Percentiles rank a stretch among this genome's conserved stretches.
phyloP scores from a whole-genome alignment of 176 grass and related monocot genomes.

The Aechmea fasciata region DNA sequence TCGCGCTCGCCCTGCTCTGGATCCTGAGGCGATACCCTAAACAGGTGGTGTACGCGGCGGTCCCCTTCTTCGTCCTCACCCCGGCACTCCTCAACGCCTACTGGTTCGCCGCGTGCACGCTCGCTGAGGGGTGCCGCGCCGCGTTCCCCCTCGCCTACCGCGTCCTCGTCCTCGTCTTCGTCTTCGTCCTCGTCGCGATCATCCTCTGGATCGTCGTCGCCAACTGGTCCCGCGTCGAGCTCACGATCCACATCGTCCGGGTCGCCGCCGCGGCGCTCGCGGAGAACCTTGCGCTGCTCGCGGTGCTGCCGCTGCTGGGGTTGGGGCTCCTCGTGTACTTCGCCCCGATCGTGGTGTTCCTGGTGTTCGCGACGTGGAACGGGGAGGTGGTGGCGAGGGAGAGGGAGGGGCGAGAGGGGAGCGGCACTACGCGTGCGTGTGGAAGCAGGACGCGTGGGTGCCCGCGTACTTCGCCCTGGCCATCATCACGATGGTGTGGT shows the following conservation, averaged over 20 bases:
- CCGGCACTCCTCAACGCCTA: conserved; percentile 36
- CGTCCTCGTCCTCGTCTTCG: conserved; percentile 27
- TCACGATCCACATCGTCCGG: conserved; percentile 34
- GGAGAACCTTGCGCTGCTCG: conserved; percentile 23
- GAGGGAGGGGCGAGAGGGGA: conserved; percentile 4
- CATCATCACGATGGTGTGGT: conserved; percentile 38
- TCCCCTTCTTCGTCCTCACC: conserved; percentile 46
- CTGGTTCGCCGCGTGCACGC: conserved; percentile 36
- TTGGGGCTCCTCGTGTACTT: conserved; percentile 28
- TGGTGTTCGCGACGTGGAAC: conserved; percentile 42
- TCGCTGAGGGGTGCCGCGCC: conserved; percentile 7
- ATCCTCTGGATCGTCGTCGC: conserved; percentile 34
- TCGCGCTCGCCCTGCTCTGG: conserved; percentile 26
- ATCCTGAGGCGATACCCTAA: conserved; percentile 28
- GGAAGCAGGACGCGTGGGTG: conserved; percentile 41
- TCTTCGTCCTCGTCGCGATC: conserved; percentile 31
- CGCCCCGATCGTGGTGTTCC: conserved; percentile 29
- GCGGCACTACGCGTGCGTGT: conserved; percentile 28
- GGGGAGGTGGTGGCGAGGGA: conserved; percentile 27
- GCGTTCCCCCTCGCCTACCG: conserved; percentile 33
- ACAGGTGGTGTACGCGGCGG: conserved; percentile 26
- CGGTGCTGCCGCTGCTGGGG: conserved; percentile 23
- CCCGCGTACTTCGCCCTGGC: conserved; percentile 32
- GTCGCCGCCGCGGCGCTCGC: conserved; percentile 24
- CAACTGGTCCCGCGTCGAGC: conserved; percentile 37